phyloP scores from a whole-genome alignment of 1,139 yeast genomes.

The Debaryomyces psychrophilus region DNA sequence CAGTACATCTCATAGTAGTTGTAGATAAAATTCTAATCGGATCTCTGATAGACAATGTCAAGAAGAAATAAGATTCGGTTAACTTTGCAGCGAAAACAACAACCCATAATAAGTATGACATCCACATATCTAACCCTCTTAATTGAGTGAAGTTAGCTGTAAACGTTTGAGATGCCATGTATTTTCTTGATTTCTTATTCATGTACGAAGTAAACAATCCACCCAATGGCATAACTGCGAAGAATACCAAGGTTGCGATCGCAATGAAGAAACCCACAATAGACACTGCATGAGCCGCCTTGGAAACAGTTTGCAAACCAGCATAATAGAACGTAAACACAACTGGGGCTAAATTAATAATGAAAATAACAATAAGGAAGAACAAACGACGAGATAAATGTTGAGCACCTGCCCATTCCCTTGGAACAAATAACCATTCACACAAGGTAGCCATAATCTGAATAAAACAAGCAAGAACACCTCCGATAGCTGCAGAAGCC shows the following conservation, averaged over 20 bases:
- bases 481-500: slow-evolving; percentile 94
- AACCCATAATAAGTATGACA: slow-evolving; percentile 90
- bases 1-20: slow-evolving; percentile 58
- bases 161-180: slow-evolving; percentile 92
- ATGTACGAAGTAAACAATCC: slow-evolving; percentile 93
- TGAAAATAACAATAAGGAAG: slow-evolving; percentile 68
- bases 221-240: slow-evolving; percentile 95
- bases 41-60: slow-evolving; percentile 89
- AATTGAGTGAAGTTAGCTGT: slow-evolving; percentile 88
- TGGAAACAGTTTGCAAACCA: slow-evolving; percentile 67
- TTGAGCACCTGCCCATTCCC: slow-evolving; percentile 99
- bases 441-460: slow-evolving; percentile 86
- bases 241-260: slow-evolving; percentile 78
- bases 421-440: slow-evolving; percentile 97
- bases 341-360: slow-evolving; percentile 80
- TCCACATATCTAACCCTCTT: slow-evolving; percentile 91
- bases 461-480: slow-evolving; percentile 78
- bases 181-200: slow-evolving; percentile 85
- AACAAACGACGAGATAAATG: slow-evolving; percentile 86
- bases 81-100: slow-evolving; percentile 87
- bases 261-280: slow-evolving; percentile 92
- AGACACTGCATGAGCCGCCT: slow-evolving; percentile 78
- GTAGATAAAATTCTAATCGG: slow-evolving; percentile 74
- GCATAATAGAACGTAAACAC: slow-evolving; percentile 86
- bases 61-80: slow-evolving; percentile 88